phyloP scores from a whole-genome alignment of 768 basidiomycete genomes.

The Rhizopogon salebrosus region DNA sequence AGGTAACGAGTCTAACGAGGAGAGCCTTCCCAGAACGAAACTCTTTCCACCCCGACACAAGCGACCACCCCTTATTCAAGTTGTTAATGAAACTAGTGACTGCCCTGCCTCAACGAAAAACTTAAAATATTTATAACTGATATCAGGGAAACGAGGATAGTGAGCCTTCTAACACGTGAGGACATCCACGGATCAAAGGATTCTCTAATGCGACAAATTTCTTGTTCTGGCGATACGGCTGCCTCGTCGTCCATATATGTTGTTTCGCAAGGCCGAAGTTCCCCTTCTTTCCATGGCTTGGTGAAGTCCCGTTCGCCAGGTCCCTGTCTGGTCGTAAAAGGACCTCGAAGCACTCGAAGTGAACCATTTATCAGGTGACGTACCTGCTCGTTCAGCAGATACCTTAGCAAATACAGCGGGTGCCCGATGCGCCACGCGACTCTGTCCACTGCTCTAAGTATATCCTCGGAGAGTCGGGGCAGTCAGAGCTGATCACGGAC shows the following conservation, averaged over 20 bases:
- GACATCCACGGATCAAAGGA: conserved; percentile 1
- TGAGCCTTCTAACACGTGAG: background rate
- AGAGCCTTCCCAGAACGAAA: no score
- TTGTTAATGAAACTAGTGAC: background rate
- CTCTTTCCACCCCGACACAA: no score
- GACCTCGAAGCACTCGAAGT: background rate
- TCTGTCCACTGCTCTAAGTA: background rate
- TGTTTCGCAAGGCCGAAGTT: background rate
- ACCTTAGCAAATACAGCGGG: background rate
- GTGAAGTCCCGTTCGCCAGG: background rate
- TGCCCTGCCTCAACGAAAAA: background rate
- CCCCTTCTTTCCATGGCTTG: background rate
- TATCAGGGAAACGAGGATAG: background rate
- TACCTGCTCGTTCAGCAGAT: background rate
- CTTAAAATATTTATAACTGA: background rate
- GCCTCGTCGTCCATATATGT: background rate
- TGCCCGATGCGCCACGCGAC: background rate
- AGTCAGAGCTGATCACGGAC: background rate
- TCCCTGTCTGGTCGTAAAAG: background rate
- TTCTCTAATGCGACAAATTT: background rate
- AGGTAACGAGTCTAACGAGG: no score
- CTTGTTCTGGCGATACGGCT: background rate
- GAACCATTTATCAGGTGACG: background rate
- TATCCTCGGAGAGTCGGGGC: background rate
- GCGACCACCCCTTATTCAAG: no score